phyloP scores from a whole-genome alignment of 2,329 filamentous ascomycete species.

The Penicillium sp. region DNA sequence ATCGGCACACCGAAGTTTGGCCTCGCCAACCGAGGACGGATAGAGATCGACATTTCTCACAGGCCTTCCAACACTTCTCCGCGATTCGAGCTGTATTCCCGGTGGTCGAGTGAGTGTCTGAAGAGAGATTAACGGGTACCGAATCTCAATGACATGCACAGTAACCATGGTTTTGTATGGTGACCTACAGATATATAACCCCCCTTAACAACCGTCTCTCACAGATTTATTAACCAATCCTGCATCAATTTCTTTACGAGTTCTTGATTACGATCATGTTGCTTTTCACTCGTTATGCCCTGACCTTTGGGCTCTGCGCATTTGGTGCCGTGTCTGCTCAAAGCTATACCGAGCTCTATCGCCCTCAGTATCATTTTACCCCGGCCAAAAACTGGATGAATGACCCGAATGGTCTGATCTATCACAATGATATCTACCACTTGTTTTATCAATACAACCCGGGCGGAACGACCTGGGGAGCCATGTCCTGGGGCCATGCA shows the following conservation, averaged over 20 bases:
- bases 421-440: conserved; percentile 46
- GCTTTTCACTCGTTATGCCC: neutral
- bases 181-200: neutral
- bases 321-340: neutral
- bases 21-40: neutral
- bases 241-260: neutral
- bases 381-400: conserved; percentile 12
- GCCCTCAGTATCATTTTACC: conserved; percentile 1
- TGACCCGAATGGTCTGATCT: conserved; percentile 19
- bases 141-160: conserved; percentile 1
- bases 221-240: neutral
- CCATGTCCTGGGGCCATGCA: conserved; percentile 53
- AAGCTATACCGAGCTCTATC: conserved; percentile 5
- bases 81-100: neutral
- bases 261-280: neutral
- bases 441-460: conserved; percentile 38
- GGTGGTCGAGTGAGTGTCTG: neutral
- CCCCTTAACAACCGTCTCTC: neutral
- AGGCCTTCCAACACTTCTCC: neutral
- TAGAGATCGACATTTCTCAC: neutral
- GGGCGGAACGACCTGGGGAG: conserved; percentile 4
- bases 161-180: neutral
- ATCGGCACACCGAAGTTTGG: no score
- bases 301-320: neutral
- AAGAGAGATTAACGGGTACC: neutral